phyloP scores from a whole-genome alignment of 2,329 filamentous ascomycete genomes.

The Microcera coccophila region DNA sequence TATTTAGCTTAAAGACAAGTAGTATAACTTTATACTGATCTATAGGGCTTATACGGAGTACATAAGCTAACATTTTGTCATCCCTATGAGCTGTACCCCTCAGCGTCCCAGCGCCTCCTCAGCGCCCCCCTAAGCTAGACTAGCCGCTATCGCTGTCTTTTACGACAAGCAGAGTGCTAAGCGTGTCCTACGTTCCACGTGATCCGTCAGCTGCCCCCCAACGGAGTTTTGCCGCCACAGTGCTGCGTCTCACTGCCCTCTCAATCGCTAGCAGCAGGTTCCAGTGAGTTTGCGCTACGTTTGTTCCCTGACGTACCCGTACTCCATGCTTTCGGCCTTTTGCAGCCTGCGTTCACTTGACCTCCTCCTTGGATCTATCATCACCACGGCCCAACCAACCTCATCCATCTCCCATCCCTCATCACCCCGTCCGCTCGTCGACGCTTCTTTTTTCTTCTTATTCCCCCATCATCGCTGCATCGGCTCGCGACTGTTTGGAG shows the following conservation, averaged over 20 bases:
- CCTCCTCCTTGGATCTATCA: constrained; percentile 23
- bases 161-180: constrained; percentile 1
- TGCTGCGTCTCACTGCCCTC: constrained; percentile 10
- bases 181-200: constrained; percentile 23
- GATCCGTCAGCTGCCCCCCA: constrained; percentile 26
- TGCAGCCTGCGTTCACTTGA: constrained; percentile 28
- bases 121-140: too few relatives aligned
- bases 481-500: constrained; percentile 10
- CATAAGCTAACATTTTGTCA: too few relatives aligned
- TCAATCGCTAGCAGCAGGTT: constrained; percentile 10
- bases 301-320: constrained; percentile 36
- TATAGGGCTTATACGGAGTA: too few relatives aligned
- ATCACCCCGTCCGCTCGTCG: constrained; percentile 5
- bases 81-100: too few relatives aligned
- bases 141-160: not conserved
- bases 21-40: too few relatives aligned
- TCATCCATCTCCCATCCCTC: constrained; percentile 18
- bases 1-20: too few relatives aligned
- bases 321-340: constrained; percentile 28
- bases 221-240: constrained; percentile 14
- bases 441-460: constrained; percentile 2
- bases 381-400: too few relatives aligned
- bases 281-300: constrained; percentile 28
- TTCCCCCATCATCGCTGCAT: constrained; percentile 5
- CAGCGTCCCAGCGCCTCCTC: too few relatives aligned